Evolutionary conservation across 352 stramenopile genomes (phyloP), one percentile per base, ranked within the genome.

Genomic region (Phytophthora sojae): DNA sequence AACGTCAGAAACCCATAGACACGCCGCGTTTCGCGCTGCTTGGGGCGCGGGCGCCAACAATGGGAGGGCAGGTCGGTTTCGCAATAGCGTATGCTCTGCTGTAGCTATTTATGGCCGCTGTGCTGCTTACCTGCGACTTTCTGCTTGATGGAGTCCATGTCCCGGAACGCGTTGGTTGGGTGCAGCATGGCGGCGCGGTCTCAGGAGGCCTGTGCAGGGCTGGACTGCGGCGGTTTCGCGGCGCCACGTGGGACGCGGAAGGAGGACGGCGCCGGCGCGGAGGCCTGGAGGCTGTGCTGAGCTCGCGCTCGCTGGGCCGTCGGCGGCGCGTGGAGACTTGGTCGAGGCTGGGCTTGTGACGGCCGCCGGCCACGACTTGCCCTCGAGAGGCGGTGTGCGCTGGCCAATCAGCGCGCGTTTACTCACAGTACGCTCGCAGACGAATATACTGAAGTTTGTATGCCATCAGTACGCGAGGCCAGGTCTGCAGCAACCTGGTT

Each of bases 91-190:
- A 26, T 26, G 14, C 35, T 9, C 2, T 14, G 9, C 35, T 42
- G 12, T 17, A 4, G 11, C 12, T 42, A 42, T 42, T 32, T 8
- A 32, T 32, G 6, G 29, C 17, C n/a, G 9, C 6, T 11, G 2
- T 37, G 23, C 26, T 19, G 14, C 6, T 32, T 64, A 90, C 82
- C 82, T n/a, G 80, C 76, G 19, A 86, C 75, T 72, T 81, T 77
- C 47, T 79, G 82, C 44, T 81, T 80, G 57, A 88, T 90, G 44
- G 70, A 71, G 47, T 90, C 78, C 52, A 90, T 75, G 60, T 86
- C 80, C 53, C 68, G 71, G 67, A 90, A 90, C 35, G 67, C 80
- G 65, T 88, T 88, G 30, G 80, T 88, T 19, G 82, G 82, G 32
- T 90, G 82, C 54, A 88, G 29, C 82, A 85, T 85, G 3, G 21